These are phyloP conservation scores for Peniophora sp. DNA, from an alignment of 1,284 basidiomycete genomes.

Conservation along the genomic window DNA sequence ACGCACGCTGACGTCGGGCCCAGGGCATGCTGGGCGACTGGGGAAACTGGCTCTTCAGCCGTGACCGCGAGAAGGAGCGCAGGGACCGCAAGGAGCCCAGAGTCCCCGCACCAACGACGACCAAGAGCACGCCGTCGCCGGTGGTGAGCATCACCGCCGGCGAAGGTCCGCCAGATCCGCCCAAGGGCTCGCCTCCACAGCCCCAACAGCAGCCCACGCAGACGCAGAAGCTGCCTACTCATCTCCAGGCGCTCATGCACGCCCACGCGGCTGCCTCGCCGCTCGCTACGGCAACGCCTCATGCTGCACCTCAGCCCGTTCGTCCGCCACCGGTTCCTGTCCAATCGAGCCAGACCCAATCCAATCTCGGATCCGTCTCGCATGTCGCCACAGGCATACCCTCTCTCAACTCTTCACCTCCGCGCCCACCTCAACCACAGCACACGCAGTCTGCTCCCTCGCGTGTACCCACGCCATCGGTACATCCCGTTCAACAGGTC, in stretches of 20 bases:
- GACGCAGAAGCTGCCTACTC: not conserved
- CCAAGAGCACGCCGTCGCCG: constrained; percentile 2
- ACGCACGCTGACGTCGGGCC: too few relatives aligned
- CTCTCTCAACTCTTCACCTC: not conserved
- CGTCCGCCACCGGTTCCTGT: not conserved
- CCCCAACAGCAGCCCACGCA: not conserved
- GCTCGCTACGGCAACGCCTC: not conserved
- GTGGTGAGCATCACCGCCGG: constrained; percentile 11
- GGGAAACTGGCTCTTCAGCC: not conserved
- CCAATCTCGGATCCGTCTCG: not conserved
- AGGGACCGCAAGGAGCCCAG: not conserved
- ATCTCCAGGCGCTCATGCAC: not conserved
- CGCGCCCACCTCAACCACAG: not conserved
- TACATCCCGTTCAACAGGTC: not conserved
- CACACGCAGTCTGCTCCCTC: not conserved
- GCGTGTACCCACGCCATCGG: not conserved
- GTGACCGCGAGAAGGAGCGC: not conserved
- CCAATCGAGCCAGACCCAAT: not conserved
- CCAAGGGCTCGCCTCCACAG: not conserved
- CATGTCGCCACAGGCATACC: not conserved
- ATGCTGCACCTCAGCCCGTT: not conserved
- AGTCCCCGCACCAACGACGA: not conserved
- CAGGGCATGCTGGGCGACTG: not conserved
- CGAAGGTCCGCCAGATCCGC: constrained; percentile 7
- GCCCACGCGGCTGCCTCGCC: not conserved